These are phyloP conservation scores for Solanum hybrid DNA, from an alignment of 305 asterid genomes.

Conservation along the genomic window DNA sequence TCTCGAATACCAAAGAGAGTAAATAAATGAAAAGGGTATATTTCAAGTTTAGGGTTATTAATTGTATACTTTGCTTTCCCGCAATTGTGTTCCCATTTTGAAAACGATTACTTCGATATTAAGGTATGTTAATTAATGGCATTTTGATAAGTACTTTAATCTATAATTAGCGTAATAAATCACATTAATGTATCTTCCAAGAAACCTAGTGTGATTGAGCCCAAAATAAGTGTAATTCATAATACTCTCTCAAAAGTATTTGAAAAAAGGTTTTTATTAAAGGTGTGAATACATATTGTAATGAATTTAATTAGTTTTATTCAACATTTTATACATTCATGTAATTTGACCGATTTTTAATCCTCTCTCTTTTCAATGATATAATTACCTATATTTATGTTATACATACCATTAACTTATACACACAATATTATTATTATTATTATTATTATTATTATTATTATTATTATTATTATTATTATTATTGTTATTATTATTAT, in stretches of 20 bases:
- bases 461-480: too few species aligned
- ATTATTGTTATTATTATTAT: too few species aligned
- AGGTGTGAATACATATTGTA: neutral
- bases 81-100: neutral
- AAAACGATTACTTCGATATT: neutral
- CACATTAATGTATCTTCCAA: neutral
- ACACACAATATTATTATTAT: too few species aligned
- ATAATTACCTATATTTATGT: neutral
- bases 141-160: neutral
- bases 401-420: neutral
- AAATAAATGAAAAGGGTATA: neutral
- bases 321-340: neutral
- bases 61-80: constrained; percentile 7
- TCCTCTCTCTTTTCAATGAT: neutral
- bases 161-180: neutral
- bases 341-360: neutral
- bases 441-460: too few species aligned
- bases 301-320: neutral
- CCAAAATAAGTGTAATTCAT: neutral
- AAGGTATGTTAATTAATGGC: neutral
- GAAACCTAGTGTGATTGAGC: neutral
- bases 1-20: neutral
- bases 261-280: neutral
- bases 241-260: neutral
- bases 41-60: neutral